These are phyloP conservation scores for Dactylellina sp. DNA, from an alignment of 2,329 filamentous ascomycete species.

Conservation along the genomic window DNA sequence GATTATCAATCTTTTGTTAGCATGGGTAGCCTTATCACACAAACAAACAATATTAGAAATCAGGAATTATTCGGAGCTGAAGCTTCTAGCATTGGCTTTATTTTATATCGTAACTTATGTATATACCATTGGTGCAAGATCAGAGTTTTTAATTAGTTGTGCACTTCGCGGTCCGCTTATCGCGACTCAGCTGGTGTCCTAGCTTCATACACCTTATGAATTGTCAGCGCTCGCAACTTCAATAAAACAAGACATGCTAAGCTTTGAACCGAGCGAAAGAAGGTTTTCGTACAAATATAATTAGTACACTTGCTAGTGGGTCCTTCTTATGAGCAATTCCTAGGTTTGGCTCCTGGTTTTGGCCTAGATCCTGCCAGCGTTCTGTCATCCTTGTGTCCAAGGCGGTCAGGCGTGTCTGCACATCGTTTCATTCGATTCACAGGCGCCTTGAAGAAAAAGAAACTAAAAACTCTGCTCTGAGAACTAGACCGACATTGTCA, in stretches of 20 bases:
- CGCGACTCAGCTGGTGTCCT: too few species aligned
- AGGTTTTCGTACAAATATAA: not conserved
- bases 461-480: too few species aligned
- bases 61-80: not conserved
- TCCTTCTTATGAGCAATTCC: not conserved
- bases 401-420: not conserved
- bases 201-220: too few species aligned
- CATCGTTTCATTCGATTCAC: conserved; percentile 3
- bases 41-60: too few species aligned
- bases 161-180: too few species aligned
- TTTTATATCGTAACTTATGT: not conserved
- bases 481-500: too few species aligned
- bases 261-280: not conserved
- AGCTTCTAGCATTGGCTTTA: too few species aligned
- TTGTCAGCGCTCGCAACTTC: too few species aligned
- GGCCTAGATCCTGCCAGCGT: conserved; percentile 6
- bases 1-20: not conserved
- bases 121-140: not conserved
- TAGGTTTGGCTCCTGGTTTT: not conserved
- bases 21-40: too few species aligned
- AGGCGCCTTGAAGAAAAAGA: too few species aligned
- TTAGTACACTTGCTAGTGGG: not conserved
- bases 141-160: too few species aligned
- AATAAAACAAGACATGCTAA: not conserved
- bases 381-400: not conserved